Evolutionary conservation across 2,329 filamentous ascomycete genomes (phyloP).

Genomic region (Colletotrichum sp.): DNA sequence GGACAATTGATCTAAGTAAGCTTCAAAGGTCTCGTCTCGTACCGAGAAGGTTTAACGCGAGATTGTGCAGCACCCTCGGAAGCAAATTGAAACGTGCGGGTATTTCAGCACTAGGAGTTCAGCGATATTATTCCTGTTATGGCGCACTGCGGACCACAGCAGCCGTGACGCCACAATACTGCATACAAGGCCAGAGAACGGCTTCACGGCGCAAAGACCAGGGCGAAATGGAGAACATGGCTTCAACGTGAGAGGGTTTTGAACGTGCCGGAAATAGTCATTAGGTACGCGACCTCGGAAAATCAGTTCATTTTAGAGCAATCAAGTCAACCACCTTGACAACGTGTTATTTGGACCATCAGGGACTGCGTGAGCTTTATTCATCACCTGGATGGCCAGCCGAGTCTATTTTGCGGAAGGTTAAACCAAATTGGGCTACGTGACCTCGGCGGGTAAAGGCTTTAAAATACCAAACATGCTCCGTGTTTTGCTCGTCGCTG

Average conservation of each 20-base stretch:
- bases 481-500: background rate
- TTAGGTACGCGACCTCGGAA: background rate
- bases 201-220: background rate
- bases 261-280: background rate
- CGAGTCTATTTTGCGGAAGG: background rate
- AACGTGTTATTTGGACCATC: accelerated
- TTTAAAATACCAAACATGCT: background rate
- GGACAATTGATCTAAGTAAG: background rate
- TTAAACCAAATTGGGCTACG: no score
- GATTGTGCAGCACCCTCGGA: background rate
- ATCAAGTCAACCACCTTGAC: background rate
- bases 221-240: background rate
- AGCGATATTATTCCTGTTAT: background rate
- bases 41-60: background rate
- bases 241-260: accelerated
- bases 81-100: background rate
- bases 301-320: background rate
- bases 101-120: background rate
- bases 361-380: background rate
- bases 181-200: background rate
- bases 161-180: background rate
- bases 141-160: background rate
- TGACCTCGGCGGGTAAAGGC: no score
- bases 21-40: accelerated
- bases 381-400: background rate